These are phyloP conservation scores for Apiotrichum laibachii DNA, from an alignment of 1,284 basidiomycete genomes.

Conservation along the genomic window DNA sequence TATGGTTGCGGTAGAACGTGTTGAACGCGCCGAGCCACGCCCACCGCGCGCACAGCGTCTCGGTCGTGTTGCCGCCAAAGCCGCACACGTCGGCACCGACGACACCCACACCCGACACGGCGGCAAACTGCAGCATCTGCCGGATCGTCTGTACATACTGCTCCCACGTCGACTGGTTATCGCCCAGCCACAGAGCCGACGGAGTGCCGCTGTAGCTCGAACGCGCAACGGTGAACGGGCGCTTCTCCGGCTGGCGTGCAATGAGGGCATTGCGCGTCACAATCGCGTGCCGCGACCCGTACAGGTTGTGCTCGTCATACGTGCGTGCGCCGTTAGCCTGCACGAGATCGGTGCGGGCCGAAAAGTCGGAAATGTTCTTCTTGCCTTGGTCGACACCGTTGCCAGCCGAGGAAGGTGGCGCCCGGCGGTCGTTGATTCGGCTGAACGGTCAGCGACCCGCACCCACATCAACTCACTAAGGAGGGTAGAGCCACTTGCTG, in stretches of 20 bases:
- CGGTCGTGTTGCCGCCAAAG: conserved; percentile 64
- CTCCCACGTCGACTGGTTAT: conserved; percentile 62
- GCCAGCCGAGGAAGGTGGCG: conserved; percentile 22
- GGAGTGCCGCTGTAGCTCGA: conserved; percentile 66
- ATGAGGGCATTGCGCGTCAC: conserved; percentile 63
- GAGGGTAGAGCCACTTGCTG: conserved; percentile 32
- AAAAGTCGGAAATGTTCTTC: conserved; percentile 35
- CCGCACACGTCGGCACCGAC: conserved; percentile 68
- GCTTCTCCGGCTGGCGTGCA: conserved; percentile 60
- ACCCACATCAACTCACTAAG: conserved; percentile 20
- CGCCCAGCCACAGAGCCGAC: conserved; percentile 62
- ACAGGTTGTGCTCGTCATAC: conserved; percentile 65
- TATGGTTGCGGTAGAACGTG: conserved; percentile 48
- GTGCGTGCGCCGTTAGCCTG: conserved; percentile 64
- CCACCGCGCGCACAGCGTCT: conserved; percentile 78
- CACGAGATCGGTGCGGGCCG: conserved; percentile 54
- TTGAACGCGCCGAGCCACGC: conserved; percentile 52
- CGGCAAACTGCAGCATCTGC: conserved; percentile 20
- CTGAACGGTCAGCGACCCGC: neutral
- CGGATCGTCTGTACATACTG: conserved; percentile 15
- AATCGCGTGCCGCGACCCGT: conserved; percentile 68
- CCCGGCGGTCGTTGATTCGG: conserved; percentile 26
- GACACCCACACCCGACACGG: conserved; percentile 49
- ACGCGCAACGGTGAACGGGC: conserved; percentile 66
- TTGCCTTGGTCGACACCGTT: conserved; percentile 16